Conservation (phyloP, 2,329 filamentous ascomycete genomes). For the Aspergillus oerlinghausenensis region DNA sequence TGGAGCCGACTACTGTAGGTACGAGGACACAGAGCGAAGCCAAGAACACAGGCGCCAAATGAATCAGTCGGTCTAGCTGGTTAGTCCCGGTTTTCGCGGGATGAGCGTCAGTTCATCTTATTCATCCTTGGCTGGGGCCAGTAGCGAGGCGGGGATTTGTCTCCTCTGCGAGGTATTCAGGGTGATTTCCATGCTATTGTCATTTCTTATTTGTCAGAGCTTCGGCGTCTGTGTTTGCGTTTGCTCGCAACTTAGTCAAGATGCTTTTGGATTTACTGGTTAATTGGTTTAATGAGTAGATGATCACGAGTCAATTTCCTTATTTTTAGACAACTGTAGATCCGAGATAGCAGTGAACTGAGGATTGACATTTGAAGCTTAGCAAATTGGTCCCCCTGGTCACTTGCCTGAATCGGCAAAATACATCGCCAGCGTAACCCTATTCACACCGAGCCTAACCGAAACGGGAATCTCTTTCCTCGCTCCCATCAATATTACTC, state of each 20-base stretch:
- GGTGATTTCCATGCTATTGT: constrained; percentile 8
- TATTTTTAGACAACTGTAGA: background rate
- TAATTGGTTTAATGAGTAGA: background rate
- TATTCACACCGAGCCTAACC: constrained; percentile 1
- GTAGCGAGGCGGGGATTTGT: constrained; percentile 2
- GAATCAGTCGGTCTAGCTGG: background rate
- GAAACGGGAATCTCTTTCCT: constrained; percentile 18
- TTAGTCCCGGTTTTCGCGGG: background rate
- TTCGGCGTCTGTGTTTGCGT: too few relatives aligned
- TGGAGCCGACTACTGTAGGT: constrained; percentile 30
- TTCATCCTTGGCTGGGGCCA: background rate
- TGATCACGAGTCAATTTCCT: background rate
- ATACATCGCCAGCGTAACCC: background rate
- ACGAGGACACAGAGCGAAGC: constrained; percentile 23
- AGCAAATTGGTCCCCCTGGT: constrained; percentile 1
- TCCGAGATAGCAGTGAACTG: background rate
- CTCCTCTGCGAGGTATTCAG: constrained; percentile 2
- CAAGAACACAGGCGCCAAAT: background rate
- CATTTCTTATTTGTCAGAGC: background rate
- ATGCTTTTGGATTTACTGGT: background rate
- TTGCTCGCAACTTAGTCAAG: too few relatives aligned
- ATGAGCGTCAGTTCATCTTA: background rate
- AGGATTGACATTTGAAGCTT: background rate
- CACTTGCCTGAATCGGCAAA: background rate
- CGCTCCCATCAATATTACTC: background rate